Percentiles rank a stretch among this genome's conserved stretches.
These are phyloP conservation scores for Venturia effusa DNA, from an alignment of 2,329 filamentous ascomycete genomes.

Conservation along the genomic window DNA sequence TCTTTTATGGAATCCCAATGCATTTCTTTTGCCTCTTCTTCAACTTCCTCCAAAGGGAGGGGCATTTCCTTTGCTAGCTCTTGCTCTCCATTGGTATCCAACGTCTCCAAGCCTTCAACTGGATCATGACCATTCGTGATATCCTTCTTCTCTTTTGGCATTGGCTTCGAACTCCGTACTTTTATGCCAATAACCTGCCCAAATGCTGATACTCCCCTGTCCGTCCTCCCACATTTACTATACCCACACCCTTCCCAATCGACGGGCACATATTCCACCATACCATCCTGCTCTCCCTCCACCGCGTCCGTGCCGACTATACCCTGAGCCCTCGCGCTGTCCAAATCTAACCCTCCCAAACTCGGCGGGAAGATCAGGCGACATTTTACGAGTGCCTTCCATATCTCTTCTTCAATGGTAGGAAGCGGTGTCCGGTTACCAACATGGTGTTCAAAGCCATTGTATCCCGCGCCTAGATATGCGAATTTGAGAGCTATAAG, in stretches of 20 bases:
- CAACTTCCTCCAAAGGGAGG: not conserved
- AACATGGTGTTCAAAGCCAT: constrained; percentile 81
- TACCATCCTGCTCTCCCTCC: constrained; percentile 22
- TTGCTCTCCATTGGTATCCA: not conserved
- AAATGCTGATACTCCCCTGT: constrained; percentile 89
- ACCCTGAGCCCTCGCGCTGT: constrained; percentile 21
- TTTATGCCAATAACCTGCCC: constrained; percentile 83
- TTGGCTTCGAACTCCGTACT: constrained; percentile 51
- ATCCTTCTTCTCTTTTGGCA: constrained; percentile 12
- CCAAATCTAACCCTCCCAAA: constrained; percentile 12
- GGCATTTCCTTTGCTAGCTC: constrained; percentile 13
- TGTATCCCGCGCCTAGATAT: constrained; percentile 83
- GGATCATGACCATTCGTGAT: not conserved
- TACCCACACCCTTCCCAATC: constrained; percentile 82
- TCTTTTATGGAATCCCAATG: constrained; percentile 60
- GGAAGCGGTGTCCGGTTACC: constrained; percentile 58
- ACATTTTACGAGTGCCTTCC: constrained; percentile 77
- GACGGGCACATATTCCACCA: constrained; percentile 37
- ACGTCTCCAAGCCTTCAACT: not conserved
- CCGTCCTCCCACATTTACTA: constrained; percentile 89
- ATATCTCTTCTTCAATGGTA: constrained; percentile 86
- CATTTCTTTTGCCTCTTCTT: constrained; percentile 20
- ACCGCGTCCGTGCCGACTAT: constrained; percentile 12
- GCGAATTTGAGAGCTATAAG: constrained; percentile 87
- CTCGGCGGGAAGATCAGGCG: constrained; percentile 61